A percentile compares a stretch with the other conserved stretches of the same genome.
These are phyloP conservation scores for Gamarada debralockiae DNA, from an alignment of 495 filamentous ascomycete species.

Conservation along the genomic window DNA sequence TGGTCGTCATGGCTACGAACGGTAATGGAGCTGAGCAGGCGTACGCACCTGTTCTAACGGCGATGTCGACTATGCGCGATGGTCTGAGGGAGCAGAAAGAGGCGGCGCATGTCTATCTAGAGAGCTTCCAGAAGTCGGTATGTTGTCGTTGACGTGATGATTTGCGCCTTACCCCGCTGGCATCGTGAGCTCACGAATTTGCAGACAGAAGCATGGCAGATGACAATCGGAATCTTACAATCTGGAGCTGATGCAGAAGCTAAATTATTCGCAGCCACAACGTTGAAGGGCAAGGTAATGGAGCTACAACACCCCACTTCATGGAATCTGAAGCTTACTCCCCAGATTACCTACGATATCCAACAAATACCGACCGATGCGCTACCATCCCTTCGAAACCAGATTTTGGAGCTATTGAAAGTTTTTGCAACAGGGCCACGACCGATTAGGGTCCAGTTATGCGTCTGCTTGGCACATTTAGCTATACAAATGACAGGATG, in stretches of 20 bases:
- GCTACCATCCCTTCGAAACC: slow-evolving; percentile 71
- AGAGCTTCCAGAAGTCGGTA: slow-evolving; percentile 98
- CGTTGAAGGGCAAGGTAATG: slow-evolving; percentile 93
- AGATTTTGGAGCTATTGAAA: slow-evolving; percentile 74
- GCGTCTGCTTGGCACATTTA: slow-evolving; percentile 88
- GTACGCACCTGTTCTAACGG: slow-evolving; percentile 81
- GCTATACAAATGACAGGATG: slow-evolving; percentile 94
- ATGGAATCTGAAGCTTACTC: slow-evolving; percentile 5
- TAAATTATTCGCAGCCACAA: slow-evolving; percentile 94
- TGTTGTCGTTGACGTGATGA: slow-evolving; percentile 30
- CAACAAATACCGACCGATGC: slow-evolving; percentile 79
- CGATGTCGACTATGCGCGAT: slow-evolving; percentile 88
- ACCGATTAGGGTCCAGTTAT: slow-evolving; percentile 90
- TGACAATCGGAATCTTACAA: slow-evolving; percentile 80
- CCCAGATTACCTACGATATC: slow-evolving; percentile 76
- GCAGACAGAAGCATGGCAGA: slow-evolving; percentile 85
- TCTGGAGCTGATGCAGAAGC: slow-evolving; percentile 71
- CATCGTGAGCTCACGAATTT: slow-evolving; percentile 10
- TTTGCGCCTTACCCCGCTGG: background rate
- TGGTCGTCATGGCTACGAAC: slow-evolving; percentile 39
- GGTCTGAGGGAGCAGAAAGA: slow-evolving; percentile 79
- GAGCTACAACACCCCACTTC: background rate
- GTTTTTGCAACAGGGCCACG: slow-evolving; percentile 77
- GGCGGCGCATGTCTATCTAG: slow-evolving; percentile 84
- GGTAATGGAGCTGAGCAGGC: slow-evolving; percentile 52